These are phyloP conservation scores for Cyanidioschyzon merolae DNA, from an alignment of 23 red algal species.

Conservation along the genomic window DNA sequence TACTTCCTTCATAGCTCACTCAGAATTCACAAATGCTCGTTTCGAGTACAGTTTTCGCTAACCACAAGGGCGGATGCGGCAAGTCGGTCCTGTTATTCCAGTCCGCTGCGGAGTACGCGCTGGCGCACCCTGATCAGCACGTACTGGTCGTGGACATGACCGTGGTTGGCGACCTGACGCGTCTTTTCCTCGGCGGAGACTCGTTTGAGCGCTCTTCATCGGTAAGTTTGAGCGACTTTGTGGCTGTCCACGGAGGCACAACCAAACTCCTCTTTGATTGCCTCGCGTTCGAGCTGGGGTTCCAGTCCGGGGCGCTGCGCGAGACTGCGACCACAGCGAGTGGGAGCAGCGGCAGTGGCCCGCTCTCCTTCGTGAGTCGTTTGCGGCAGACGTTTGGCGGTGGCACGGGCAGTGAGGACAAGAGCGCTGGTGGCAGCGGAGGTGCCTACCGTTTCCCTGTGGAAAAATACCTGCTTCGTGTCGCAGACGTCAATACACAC, in stretches of 20 bases:
- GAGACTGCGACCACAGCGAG: background rate
- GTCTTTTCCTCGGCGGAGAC: conserved; percentile 25
- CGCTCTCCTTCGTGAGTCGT: conserved; percentile 6
- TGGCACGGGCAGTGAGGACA: background rate
- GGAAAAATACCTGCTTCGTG: conserved; percentile 23
- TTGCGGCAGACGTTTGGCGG: conserved; percentile 14
- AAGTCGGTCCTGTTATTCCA: conserved; percentile 32
- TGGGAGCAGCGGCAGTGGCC: background rate
- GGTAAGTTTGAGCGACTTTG: conserved; percentile 7
- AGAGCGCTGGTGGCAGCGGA: background rate
- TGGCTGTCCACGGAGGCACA: conserved; percentile 2
- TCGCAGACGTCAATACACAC: conserved; percentile 17
- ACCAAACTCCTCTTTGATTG: conserved; percentile 7
- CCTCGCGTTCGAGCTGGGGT: conserved; percentile 8
- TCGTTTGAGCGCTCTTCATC: conserved; percentile 18
- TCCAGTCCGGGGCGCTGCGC: background rate
- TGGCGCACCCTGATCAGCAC: conserved; percentile 13
- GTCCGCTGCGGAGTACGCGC: conserved; percentile 21
- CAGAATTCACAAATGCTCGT: too few relatives aligned
- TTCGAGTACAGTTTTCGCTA: conserved; percentile 20
- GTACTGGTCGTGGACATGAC: conserved; percentile 35
- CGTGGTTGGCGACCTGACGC: conserved; percentile 21
- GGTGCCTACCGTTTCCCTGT: conserved; percentile 5
- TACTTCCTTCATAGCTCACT: too few relatives aligned
- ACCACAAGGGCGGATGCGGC: conserved; percentile 36